Evolutionary conservation across 78 protist genomes (phyloP).

Genomic region (Goniomonas avonlea): DNA sequence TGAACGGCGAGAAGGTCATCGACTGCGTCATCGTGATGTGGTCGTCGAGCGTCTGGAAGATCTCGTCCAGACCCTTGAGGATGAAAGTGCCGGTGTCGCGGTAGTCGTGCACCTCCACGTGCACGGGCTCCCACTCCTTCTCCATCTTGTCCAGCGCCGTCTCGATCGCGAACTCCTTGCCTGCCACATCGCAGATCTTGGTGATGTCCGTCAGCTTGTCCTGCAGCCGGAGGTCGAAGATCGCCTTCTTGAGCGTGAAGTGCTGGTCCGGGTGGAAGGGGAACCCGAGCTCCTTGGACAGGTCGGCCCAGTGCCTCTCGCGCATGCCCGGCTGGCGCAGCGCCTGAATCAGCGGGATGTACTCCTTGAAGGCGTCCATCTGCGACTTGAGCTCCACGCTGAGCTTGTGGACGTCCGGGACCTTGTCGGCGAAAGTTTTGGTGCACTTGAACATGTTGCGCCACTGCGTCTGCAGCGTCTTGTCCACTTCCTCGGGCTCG

Average conservation of each 20-base stretch:
- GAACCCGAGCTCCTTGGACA: slow-evolving; percentile 31
- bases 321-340: slow-evolving; percentile 75
- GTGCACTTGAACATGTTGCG: slow-evolving; percentile 18
- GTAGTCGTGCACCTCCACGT: slow-evolving; percentile 27
- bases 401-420: not conserved
- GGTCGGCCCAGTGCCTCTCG: slow-evolving; percentile 72
- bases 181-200: slow-evolving; percentile 47
- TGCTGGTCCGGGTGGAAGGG: slow-evolving; percentile 27
- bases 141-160: slow-evolving; percentile 43
- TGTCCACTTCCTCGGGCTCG: slow-evolving; percentile 45
- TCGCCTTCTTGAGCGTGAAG: not conserved
- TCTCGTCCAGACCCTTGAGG: slow-evolving; percentile 54
- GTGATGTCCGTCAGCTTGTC: not conserved
- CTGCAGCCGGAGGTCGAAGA: not conserved
- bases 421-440: slow-evolving; percentile 19
- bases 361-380: slow-evolving; percentile 49
- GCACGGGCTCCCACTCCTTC: slow-evolving; percentile 32
- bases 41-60: slow-evolving; percentile 56
- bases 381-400: not conserved
- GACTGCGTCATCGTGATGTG: slow-evolving; percentile 61
- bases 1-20: slow-evolving; percentile 65
- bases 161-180: slow-evolving; percentile 62
- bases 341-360: slow-evolving; percentile 70
- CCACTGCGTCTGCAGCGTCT: not conserved
- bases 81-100: slow-evolving; percentile 55